Base-by-base conservation (phyloP, 768 basidiomycete genomes). In the Agaricus sinodeliciosus region DNA sequence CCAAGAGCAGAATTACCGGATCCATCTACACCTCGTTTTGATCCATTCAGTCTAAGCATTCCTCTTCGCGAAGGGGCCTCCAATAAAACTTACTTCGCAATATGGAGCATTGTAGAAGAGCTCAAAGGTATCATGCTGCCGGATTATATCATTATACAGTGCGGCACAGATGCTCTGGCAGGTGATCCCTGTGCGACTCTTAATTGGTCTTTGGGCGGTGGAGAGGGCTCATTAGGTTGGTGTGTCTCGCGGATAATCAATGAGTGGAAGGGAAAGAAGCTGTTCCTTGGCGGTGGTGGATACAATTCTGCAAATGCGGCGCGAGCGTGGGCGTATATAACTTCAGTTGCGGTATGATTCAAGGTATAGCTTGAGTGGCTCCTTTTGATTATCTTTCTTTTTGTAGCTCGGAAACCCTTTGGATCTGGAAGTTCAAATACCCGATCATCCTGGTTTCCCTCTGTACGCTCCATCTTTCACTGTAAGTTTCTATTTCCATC, bases 231-330 rank as follows among this genome's bases (percentile, higher is more conserved):
- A 0, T 65, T 94, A 50, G 81, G 84, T 3, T 87, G 87, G 89
- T 85, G 75, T 58, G 58, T 89, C 1, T 65, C 72, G 3, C 70
- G 69, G 12, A 69, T 84, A 9, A 63, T 81, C 13, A 69, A 76
- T 2, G 58, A 66, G 12, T 87, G 87, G 86, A 60, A 66, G 0
- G 78, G 79, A 26, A 82, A 77, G 61, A 82, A 81, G 49, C 60
- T 90, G 40, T 64, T 91, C n/a, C 75, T 93, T 3, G 88, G 90
- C 7, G 90, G 90, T 51, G 90, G 88, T 15, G 94, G 94, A 0
- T 96, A 98, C 63, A 74, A 88, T 59, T 79, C 81, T 3, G 71
- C 89, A 1, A 94, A 94, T 59, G 84, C 84, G 1, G 93, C 94
- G 0, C 78, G 93, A 11, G 89, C 90, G 0, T 96, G 92, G 91